Evolutionary conservation across 1,284 basidiomycete species (phyloP).

Genomic region (Fomes fomentarius): DNA sequence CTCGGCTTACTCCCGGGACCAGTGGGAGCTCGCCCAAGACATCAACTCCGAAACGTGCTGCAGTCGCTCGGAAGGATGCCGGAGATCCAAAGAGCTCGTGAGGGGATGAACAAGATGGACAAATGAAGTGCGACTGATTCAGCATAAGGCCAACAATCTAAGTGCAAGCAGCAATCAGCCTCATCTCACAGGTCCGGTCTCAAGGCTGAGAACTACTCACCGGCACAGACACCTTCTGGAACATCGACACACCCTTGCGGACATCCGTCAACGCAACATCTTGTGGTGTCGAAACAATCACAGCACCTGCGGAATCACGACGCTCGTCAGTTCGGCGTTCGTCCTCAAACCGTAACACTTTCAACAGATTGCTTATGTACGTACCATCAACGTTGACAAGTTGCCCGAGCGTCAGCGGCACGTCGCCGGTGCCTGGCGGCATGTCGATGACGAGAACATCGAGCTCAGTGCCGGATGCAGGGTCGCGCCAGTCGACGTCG

Average conservation of each 20-base stretch:
- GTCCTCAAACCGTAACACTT: background rate
- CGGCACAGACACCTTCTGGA: slow-evolving; percentile 88
- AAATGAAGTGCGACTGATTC: slow-evolving; percentile 92
- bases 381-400: slow-evolving; percentile 90
- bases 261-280: slow-evolving; percentile 94
- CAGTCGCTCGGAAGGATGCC: slow-evolving; percentile 66
- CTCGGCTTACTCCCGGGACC: slow-evolving; percentile 74
- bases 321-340: background rate
- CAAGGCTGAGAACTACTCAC: slow-evolving; percentile 45
- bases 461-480: slow-evolving; percentile 48
- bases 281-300: slow-evolving; percentile 96
- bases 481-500: slow-evolving; percentile 89
- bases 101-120: slow-evolving; percentile 70
- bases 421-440: slow-evolving; percentile 97
- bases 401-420: slow-evolving; percentile 91
- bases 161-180: background rate
- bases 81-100: slow-evolving; percentile 86
- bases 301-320: slow-evolving; percentile 59
- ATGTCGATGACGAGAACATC: slow-evolving; percentile 95
- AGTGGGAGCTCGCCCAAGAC: slow-evolving; percentile 89
- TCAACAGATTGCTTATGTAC: slow-evolving; percentile 22
- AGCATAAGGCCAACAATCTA: slow-evolving; percentile 90
- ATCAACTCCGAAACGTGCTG: slow-evolving; percentile 61
- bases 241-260: slow-evolving; percentile 92
- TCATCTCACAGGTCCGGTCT: no score